Evolutionary conservation across 2,329 filamentous ascomycete genomes (phyloP).

Genomic region (Aspergillus caelatus): DNA sequence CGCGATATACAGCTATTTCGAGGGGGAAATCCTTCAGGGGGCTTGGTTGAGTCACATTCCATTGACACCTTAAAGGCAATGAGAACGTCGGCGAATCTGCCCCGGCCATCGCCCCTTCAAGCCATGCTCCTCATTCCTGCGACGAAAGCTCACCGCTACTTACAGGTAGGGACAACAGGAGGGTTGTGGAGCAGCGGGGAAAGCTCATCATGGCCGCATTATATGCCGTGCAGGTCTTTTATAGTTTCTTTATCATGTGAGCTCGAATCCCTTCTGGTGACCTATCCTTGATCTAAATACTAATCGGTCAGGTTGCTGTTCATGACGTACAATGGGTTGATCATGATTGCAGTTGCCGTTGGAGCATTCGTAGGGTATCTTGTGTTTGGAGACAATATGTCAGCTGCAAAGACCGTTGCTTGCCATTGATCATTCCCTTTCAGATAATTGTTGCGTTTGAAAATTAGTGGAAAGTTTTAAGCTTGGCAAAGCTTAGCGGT

Average conservation of each 20-base stretch:
- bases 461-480: not conserved
- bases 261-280: constrained; percentile 43
- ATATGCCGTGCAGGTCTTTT: constrained; percentile 94
- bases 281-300: constrained; percentile 2
- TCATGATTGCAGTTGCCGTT: constrained; percentile 88
- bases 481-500: not conserved
- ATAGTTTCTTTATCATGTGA: constrained; percentile 99
- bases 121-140: constrained; percentile 22
- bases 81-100: constrained; percentile 35
- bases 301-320: constrained; percentile 75
- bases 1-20: constrained; percentile 14
- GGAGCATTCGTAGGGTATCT: constrained; percentile 90
- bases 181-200: constrained; percentile 64
- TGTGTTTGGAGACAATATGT: constrained; percentile 71
- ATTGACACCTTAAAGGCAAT: constrained; percentile 36
- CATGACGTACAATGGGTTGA: constrained; percentile 99
- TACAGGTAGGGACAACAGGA: constrained; percentile 71
- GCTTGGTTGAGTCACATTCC: constrained; percentile 15
- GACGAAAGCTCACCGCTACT: constrained; percentile 70
- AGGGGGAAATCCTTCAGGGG: constrained; percentile 1
- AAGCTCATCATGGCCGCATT: constrained; percentile 79
- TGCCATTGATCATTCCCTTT: constrained; percentile 68
- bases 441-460: not conserved
- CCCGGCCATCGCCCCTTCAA: constrained; percentile 27
- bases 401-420: constrained; percentile 80